Evolutionary conservation across 306 rosid genomes (phyloP), one percentile per base, ranked within the genome.

Genomic region (Rosa persica): DNA sequence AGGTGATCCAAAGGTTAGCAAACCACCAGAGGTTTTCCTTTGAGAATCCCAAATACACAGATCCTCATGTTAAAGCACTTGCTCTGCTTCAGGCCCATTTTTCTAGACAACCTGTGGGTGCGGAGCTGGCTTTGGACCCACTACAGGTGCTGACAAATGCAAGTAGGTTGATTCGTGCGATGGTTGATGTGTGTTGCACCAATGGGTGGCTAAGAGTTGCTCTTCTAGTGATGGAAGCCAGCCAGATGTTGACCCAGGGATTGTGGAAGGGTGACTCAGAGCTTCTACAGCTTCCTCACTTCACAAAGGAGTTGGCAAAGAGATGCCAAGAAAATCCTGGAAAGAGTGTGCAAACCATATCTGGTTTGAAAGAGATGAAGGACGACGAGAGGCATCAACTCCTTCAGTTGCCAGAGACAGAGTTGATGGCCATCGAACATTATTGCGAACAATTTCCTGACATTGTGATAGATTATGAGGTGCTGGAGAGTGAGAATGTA

Each of bases 1-100:
- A 94, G 82, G 82, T 82, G 61, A 86, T 94, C 70, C 88, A 93
- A 2, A 90, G 90, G 89, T 81, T 94, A 66, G 89, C 90, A 70
- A 90, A 94, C 81, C 98, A 92, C 87, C 98, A 92, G 79, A 88
- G 97, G 77, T 94, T 94, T 82, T 92, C 98, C n/a, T 90, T 90
- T 80, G 94, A 90, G 64, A 94, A 87, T 78, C 92, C 98, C 4
- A 89, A 84, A 79, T 90, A 91, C 73, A 87, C 94, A 17, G 98
- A 94, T 66, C 97, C 96, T 36, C 96, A 92, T 78, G 90, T 89
- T 70, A 94, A 90, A 68, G 94, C 98, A 43, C 85, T 90, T 80
- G 93, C 94, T 55, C 87, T 94, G 75, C 90, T 94, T 80, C 98
- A 92, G 88, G 96, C 98, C 83, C 92, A 94, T 74, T 89, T 94